Conservation (phyloP, 2,329 filamentous ascomycete species). For the Paecilomyces sp. region DNA sequence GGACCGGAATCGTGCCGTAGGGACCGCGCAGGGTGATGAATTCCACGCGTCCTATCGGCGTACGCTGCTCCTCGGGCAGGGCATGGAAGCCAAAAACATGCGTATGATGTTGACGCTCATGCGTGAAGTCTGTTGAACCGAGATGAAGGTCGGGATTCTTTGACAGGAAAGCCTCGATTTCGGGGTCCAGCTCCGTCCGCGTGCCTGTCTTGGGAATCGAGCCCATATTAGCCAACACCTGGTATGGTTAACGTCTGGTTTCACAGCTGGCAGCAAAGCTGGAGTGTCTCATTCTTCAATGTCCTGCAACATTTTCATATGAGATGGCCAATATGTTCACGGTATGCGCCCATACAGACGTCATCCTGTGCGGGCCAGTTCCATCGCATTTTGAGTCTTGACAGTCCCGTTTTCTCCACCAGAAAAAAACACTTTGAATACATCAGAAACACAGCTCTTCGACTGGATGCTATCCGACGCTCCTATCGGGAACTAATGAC, state of each 20-base stretch:
- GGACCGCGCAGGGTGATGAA: conserved; percentile 25
- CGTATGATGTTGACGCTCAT: conserved; percentile 15
- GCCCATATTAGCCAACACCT: neutral
- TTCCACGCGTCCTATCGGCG: conserved; percentile 22
- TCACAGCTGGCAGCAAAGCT: neutral
- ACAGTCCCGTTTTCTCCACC: neutral
- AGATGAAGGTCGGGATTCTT: conserved; percentile 16
- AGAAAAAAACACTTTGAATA: neutral
- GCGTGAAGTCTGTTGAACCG: conserved; percentile 16
- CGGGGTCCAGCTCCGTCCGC: neutral
- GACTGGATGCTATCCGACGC: neutral
- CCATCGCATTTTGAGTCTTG: too few species aligned
- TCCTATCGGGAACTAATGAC: too few species aligned
- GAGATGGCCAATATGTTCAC: neutral
- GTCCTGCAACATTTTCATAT: neutral
- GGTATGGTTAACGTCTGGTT: neutral
- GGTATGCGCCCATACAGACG: neutral
- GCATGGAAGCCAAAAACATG: conserved; percentile 25
- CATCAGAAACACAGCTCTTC: neutral
- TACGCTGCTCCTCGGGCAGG: conserved; percentile 13
- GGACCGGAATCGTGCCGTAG: conserved; percentile 26
- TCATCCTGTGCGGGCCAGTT: neutral
- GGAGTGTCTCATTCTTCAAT: neutral
- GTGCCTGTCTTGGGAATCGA: conserved; percentile 1
- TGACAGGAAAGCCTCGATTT: conserved; percentile 11